These are phyloP conservation scores for Zasmidium angulare DNA, from an alignment of 2,329 filamentous ascomycete species.

Conservation along the genomic window DNA sequence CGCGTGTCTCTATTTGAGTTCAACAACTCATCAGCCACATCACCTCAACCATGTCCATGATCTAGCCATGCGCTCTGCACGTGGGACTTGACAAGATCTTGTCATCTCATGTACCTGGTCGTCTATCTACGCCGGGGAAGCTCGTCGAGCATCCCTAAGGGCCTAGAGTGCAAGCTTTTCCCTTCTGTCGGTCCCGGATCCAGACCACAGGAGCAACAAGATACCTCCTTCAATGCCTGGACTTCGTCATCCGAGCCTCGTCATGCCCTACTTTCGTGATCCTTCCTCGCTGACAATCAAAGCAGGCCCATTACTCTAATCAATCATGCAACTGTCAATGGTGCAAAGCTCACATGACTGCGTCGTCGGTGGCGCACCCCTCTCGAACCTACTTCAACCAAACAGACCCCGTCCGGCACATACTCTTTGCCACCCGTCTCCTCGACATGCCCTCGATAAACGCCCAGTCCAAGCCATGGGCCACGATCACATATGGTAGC, in stretches of 20 bases:
- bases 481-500: neutral
- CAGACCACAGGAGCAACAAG: neutral
- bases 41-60: neutral
- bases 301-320: neutral
- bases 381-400: neutral
- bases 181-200: conserved; percentile 1
- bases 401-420: conserved; percentile 1
- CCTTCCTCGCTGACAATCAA: neutral
- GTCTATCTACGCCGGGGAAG: neutral
- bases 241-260: neutral
- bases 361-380: neutral
- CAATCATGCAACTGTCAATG: neutral
- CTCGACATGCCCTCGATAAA: neutral
- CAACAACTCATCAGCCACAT: neutral
- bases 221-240: neutral
- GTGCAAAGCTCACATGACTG: neutral
- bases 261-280: neutral
- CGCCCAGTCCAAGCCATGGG: neutral
- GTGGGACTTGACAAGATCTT: neutral
- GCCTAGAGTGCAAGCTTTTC: neutral
- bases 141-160: neutral
- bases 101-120: neutral
- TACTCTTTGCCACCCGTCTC: conserved; percentile 7
- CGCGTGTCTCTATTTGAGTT: neutral
- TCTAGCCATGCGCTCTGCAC: conserved; percentile 5